Evolutionary conservation across 441 rosid genomes (phyloP).

Genomic region (Kokia cookei): DNA sequence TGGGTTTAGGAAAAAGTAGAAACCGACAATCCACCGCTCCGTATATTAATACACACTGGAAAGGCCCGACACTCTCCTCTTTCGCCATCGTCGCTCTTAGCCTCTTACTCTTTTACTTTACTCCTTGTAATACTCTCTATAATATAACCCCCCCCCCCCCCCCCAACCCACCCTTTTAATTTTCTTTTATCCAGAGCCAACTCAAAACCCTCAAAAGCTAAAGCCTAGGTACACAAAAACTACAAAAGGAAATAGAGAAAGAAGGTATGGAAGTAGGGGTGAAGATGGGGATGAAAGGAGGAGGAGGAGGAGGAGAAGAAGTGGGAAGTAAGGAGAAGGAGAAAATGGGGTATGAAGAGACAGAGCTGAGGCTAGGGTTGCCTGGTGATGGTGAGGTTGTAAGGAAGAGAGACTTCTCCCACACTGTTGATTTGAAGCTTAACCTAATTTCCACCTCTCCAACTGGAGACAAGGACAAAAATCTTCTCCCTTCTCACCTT

Average conservation of each 20-base stretch:
- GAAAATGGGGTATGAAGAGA: slow-evolving; percentile 43
- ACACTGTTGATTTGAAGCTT: slow-evolving; percentile 67
- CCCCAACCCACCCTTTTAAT: not conserved
- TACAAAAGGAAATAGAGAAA: not conserved
- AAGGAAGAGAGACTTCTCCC: slow-evolving; percentile 72
- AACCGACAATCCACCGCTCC: slow-evolving; percentile 7
- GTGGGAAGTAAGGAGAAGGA: slow-evolving; percentile 1
- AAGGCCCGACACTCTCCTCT: slow-evolving; percentile 6
- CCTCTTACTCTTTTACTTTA: not conserved
- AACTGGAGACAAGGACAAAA: slow-evolving; percentile 15
- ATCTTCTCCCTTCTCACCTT: slow-evolving; percentile 23
- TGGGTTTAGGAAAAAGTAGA: not conserved
- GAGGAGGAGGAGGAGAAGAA: not conserved
- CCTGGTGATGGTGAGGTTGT: slow-evolving; percentile 41
- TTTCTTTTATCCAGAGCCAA: not conserved
- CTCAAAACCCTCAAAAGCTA: not conserved
- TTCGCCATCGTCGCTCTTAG: slow-evolving; percentile 6
- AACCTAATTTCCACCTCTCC: slow-evolving; percentile 32
- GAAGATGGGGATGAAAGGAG: slow-evolving; percentile 6
- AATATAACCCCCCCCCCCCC: not conserved
- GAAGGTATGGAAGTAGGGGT: slow-evolving; percentile 17
- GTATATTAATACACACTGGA: slow-evolving; percentile 13
- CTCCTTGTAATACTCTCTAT: not conserved
- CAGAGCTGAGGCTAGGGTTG: slow-evolving; percentile 82
- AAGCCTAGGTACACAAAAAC: not conserved